These are phyloP conservation scores for Candida rishiriensis DNA, from an alignment of 805 yeast genomes.

Conservation along the genomic window DNA sequence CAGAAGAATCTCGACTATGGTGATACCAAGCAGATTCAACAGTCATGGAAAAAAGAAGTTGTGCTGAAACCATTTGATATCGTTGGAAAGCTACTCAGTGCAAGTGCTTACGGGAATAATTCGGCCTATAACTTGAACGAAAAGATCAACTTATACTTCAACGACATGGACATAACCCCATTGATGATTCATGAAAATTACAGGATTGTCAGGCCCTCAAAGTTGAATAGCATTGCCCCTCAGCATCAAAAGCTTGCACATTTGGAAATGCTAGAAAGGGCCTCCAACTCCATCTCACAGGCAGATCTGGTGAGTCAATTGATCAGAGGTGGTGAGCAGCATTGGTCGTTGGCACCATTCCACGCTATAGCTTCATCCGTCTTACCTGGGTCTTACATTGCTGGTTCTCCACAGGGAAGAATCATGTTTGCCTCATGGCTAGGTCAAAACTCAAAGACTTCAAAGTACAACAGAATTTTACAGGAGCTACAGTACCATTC, in stretches of 20 bases:
- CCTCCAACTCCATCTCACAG: constrained; percentile 83
- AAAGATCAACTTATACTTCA: constrained; percentile 83
- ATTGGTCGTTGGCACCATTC: constrained; percentile 89
- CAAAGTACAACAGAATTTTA: constrained; percentile 71
- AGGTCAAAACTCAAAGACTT: constrained; percentile 83
- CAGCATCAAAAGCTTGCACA: constrained; percentile 44
- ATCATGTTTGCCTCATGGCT: constrained; percentile 80
- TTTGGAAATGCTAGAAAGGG: constrained; percentile 61
- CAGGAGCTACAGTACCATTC: constrained; percentile 90
- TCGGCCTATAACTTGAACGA: constrained; percentile 63
- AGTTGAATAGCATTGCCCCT: constrained; percentile 11
- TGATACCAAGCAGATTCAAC: constrained; percentile 58
- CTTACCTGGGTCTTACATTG: constrained; percentile 67
- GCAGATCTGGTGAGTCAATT: constrained; percentile 77
- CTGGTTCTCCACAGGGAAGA: constrained; percentile 66
- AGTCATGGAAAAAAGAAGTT: constrained; percentile 86
- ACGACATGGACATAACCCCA: constrained; percentile 92
- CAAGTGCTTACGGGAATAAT: constrained; percentile 51
- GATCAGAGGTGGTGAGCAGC: constrained; percentile 88
- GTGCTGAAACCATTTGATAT: constrained; percentile 91
- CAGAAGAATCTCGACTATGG: constrained; percentile 56
- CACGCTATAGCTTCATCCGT: constrained; percentile 87
- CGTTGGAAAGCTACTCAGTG: constrained; percentile 59
- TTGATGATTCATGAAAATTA: constrained; percentile 96
- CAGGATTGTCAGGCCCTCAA: constrained; percentile 55